These are phyloP conservation scores for Elsinoe australis DNA, from an alignment of 2,329 filamentous ascomycete genomes.

Conservation along the genomic window DNA sequence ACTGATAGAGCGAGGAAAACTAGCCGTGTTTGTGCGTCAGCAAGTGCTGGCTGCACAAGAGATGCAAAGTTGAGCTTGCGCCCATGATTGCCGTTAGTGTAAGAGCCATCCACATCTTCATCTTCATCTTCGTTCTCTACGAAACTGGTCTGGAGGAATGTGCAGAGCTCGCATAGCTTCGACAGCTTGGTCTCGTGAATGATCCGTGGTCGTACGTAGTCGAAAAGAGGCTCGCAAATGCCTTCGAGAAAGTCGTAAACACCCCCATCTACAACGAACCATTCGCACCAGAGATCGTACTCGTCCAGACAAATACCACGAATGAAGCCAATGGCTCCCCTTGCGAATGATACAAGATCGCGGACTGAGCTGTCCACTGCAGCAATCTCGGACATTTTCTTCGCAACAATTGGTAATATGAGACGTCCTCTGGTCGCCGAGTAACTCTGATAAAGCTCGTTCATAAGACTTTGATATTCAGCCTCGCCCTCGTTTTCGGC, in stretches of 20 bases:
- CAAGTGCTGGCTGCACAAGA: slow-evolving; percentile 56
- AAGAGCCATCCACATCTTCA: slow-evolving; percentile 48
- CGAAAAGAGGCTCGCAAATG: slow-evolving; percentile 60
- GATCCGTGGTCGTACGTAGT: slow-evolving; percentile 56
- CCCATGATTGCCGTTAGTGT: slow-evolving; percentile 39
- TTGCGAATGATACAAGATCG: slow-evolving; percentile 58
- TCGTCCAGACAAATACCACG: slow-evolving; percentile 60
- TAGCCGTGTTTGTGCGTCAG: slow-evolving; percentile 59
- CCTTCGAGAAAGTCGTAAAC: slow-evolving; percentile 60
- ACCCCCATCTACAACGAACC: slow-evolving; percentile 56
- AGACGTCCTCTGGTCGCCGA: slow-evolving; percentile 51
- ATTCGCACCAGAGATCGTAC: slow-evolving; percentile 59
- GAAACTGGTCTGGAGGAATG: slow-evolving; percentile 57
- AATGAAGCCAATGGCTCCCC: slow-evolving; percentile 57
- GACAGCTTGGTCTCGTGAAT: slow-evolving; percentile 60
- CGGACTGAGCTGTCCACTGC: slow-evolving; percentile 53
- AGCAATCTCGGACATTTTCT: slow-evolving; percentile 51
- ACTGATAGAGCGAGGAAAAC: slow-evolving; percentile 58
- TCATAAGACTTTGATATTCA: slow-evolving; percentile 59
- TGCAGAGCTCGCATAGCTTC: slow-evolving; percentile 60
- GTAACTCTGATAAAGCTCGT: slow-evolving; percentile 58
- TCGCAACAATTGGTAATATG: slow-evolving; percentile 54
- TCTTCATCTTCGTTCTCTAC: slow-evolving; percentile 46
- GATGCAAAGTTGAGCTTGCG: slow-evolving; percentile 51
- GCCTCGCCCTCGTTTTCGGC: slow-evolving; percentile 52